Base-by-base conservation (phyloP, 768 basidiomycete genomes). In the Inosperma sp. region DNA sequence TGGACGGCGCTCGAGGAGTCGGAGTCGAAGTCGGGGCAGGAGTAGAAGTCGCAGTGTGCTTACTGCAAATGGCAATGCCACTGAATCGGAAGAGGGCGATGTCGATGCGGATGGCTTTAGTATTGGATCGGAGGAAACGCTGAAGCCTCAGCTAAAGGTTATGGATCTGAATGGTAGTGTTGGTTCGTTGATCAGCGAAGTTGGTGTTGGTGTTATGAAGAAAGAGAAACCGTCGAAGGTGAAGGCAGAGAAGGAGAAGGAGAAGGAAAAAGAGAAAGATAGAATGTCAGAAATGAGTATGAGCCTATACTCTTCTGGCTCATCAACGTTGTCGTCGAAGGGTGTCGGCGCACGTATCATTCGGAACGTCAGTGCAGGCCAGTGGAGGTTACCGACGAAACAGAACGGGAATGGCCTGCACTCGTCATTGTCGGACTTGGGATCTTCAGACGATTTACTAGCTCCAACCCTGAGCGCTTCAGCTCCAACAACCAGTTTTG, bases 81-180 rank as follows among this genome's bases (percentile, higher is more conserved):
- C 43, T 0, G 53, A 55, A 23, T 50, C 53, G 6, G 53, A 55
- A 40, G 52, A 48, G 19, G 54, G 19, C 37, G 56, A 60, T 46
- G 39, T 43, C 9, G 47, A 49, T n/a, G 48, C 43, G 10, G 62
- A 63, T 48, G 49, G 30, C 16, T 57, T 64, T 41, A 62, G 62
- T 33, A 58, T 61, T 17, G 78, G 75, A 55, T 84, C 82, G 46
- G 81, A 83, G 69, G 83, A 85, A 72, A 85, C 84, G 43, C 66
- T 86, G 50, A 78, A 72, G 63, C 79, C 81, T 31, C 74, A 77
- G 63, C 62, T 71, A 65, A 69, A 61, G 55, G 68, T 70, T 45
- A 57, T 74, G 52, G 67, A 68, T 62, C 55, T 73, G 62, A 76
- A 77, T 57, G 77, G 72, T 56, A 80, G 77, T 44, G 70, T 73